Percentiles rank a stretch among this genome's conserved stretches.
Evolutionary conservation across 768 basidiomycete species (phyloP).

Genomic region (Lactarius tabidus): DNA sequence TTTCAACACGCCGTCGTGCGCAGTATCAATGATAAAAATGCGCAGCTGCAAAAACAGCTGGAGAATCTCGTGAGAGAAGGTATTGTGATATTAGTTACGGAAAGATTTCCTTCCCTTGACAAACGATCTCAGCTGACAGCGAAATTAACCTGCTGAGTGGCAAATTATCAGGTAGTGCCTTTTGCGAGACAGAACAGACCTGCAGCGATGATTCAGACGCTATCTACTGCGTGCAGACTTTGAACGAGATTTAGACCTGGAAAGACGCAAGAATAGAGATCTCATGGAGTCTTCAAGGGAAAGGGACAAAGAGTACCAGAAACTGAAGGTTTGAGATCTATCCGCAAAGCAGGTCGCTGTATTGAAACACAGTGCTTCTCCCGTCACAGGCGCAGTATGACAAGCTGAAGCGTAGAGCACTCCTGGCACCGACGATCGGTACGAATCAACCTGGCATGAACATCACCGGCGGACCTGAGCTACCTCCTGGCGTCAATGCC

Average conservation of each 20-base stretch:
- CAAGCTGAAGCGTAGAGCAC: conserved; percentile 75
- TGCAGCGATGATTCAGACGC: neutral
- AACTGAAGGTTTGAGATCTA: conserved; percentile 59
- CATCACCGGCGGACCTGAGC: conserved; percentile 8
- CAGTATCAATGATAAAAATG: conserved; percentile 77
- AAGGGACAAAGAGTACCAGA: conserved; percentile 83
- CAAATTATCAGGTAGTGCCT: conserved; percentile 56
- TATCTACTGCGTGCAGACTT: conserved; percentile 46
- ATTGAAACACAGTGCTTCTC: neutral
- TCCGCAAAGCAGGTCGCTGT: neutral
- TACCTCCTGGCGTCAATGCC: conserved; percentile 1
- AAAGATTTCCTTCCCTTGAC: neutral
- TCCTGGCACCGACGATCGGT: conserved; percentile 41
- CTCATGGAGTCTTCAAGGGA: conserved; percentile 71
- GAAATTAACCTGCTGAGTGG: conserved; percentile 67
- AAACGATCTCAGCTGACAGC: conserved; percentile 56
- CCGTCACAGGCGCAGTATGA: conserved; percentile 61
- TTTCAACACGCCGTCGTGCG: conserved; percentile 83
- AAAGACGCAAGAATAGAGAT: conserved; percentile 69
- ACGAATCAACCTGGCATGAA: conserved; percentile 16
- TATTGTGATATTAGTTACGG: conserved; percentile 28
- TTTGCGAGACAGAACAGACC: neutral
- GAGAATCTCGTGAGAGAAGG: conserved; percentile 86
- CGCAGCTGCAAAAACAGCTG: conserved; percentile 78
- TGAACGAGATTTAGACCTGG: conserved; percentile 76